Percentiles rank a stretch among this genome's conserved stretches.
phyloP scores from a whole-genome alignment of 2,329 filamentous ascomycete species.

The Nothopassalora personata region DNA sequence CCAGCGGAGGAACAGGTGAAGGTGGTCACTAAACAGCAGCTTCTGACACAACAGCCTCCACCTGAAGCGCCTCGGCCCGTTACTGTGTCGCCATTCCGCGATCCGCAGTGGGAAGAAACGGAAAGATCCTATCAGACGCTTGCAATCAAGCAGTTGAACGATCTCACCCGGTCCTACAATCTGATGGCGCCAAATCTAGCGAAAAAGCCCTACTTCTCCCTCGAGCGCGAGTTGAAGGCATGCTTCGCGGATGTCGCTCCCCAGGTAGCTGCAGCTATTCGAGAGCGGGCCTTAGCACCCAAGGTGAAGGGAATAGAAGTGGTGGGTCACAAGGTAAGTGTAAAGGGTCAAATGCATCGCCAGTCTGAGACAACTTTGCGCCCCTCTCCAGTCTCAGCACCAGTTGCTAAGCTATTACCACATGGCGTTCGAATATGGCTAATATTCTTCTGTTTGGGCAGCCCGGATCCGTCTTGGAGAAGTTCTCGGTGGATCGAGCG shows the following conservation, averaged over 20 bases:
- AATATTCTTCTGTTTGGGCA: too few relatives aligned
- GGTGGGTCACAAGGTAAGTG: slow-evolving; percentile 33
- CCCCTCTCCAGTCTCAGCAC: too few relatives aligned
- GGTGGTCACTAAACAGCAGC: slow-evolving; percentile 10
- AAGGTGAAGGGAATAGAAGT: slow-evolving; percentile 37
- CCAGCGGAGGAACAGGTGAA: slow-evolving; percentile 18
- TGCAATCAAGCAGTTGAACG: slow-evolving; percentile 72
- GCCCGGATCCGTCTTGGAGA: slow-evolving; percentile 55
- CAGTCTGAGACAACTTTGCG: too few relatives aligned
- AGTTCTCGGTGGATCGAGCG: slow-evolving; percentile 50
- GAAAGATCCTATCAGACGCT: slow-evolving; percentile 72
- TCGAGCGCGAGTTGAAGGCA: slow-evolving; percentile 72
- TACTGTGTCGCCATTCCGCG: slow-evolving; percentile 58
- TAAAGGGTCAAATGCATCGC: too few relatives aligned
- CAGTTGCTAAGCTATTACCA: too few relatives aligned
- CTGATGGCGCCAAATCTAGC: slow-evolving; percentile 88
- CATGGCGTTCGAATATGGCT: too few relatives aligned
- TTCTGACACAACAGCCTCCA: slow-evolving; percentile 12
- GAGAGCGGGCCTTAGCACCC: slow-evolving; percentile 56
- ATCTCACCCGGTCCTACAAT: slow-evolving; percentile 80
- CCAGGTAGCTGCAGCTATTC: slow-evolving; percentile 64
- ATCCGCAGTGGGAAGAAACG: slow-evolving; percentile 66
- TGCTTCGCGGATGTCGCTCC: slow-evolving; percentile 88
- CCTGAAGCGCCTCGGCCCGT: slow-evolving; percentile 21
- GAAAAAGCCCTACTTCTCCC: slow-evolving; percentile 84